A percentile compares a stretch with the other conserved stretches of the same genome.
Evolutionary conservation across 2,329 filamentous ascomycete genomes (phyloP).

Genomic region (Dactylellina sp.): DNA sequence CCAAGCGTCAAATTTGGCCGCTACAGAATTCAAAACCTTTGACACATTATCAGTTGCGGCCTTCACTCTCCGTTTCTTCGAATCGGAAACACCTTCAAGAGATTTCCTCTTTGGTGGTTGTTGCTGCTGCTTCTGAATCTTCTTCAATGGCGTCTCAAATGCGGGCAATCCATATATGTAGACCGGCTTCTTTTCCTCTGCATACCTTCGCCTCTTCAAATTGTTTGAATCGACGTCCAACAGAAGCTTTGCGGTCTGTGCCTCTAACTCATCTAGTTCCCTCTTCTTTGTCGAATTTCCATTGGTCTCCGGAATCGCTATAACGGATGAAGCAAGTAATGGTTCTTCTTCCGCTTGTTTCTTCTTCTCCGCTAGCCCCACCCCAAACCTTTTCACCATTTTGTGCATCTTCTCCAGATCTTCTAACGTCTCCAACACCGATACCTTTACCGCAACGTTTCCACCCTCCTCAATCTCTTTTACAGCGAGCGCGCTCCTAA

Average conservation of each 20-base stretch:
- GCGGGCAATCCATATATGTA: slow-evolving; percentile 50
- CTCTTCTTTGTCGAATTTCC: slow-evolving; percentile 28
- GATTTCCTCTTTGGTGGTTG: slow-evolving; percentile 36
- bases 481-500: slow-evolving; percentile 24
- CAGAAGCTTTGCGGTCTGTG: slow-evolving; percentile 28
- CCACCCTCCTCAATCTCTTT: slow-evolving; percentile 36
- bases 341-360: background rate
- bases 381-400: slow-evolving; percentile 33
- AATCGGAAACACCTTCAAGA: slow-evolving; percentile 36
- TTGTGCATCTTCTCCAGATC: slow-evolving; percentile 34
- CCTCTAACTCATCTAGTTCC: slow-evolving; percentile 39
- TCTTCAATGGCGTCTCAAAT: slow-evolving; percentile 29
- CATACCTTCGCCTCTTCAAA: slow-evolving; percentile 36
- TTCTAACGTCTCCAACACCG: slow-evolving; percentile 29
- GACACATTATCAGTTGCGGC: slow-evolving; percentile 29
- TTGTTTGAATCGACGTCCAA: slow-evolving; percentile 27
- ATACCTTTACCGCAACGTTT: slow-evolving; percentile 14
- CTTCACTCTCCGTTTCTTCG: slow-evolving; percentile 41
- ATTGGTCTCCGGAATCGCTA: background rate
- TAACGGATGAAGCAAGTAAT: background rate
- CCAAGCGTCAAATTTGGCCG: slow-evolving; percentile 54
- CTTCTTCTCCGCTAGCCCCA: slow-evolving; percentile 23
- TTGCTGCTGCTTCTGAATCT: slow-evolving; percentile 9
- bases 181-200: slow-evolving; percentile 22
- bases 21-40: slow-evolving; percentile 43